Base-by-base conservation (phyloP, 192 early-diverging fungal genomes). In the Rhizophlyctis rosea region DNA sequence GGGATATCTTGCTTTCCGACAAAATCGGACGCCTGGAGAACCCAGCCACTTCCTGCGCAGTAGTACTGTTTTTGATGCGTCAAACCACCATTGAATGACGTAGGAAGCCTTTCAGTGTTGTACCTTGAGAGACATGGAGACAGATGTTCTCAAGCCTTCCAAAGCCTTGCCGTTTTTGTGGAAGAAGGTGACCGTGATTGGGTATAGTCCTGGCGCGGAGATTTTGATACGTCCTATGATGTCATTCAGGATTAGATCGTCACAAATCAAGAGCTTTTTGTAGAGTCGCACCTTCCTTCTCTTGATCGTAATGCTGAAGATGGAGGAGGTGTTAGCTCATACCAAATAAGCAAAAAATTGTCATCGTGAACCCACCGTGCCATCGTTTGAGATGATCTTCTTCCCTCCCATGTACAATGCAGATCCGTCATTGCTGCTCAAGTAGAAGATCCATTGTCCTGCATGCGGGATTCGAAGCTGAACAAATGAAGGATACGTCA, bases 361-460 rank as follows among this genome's bases (percentile, higher is more conserved):
- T n/a, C 39, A 44, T 44, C 39, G 39, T 44, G 18, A 2, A 54
- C 62, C 14, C 31, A 64, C 62, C 5, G 50, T 53, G 35, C 67
- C 67, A 44, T 68, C 67, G 36, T 62, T 62, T 21, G 44, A 29
- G 30, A 68, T 62, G 32, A 68, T 53, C 34, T 68, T 68, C 25
- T 57, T 58, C 11, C 67, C 67, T 4, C 51, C 50, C 2, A 68
- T 39, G 36, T 48, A 68, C 1, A 68, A 59, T 4, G 59, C 58
- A 14, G 67, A 34, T 23, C 67, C 67, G 35, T 68, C 67, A 50
- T 61, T 62, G 11, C 59, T 54, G 3, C 33, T 21, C 2, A 68
- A 53, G 53, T 68, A 68, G 25, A 68, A 68, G 21, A 59, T 68
- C 67, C 67, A 68, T 32, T 14, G 24, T 21, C 67, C 67, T 16